phyloP scores from a whole-genome alignment of 345 rosid genomes.

The Brassica carinata region DNA sequence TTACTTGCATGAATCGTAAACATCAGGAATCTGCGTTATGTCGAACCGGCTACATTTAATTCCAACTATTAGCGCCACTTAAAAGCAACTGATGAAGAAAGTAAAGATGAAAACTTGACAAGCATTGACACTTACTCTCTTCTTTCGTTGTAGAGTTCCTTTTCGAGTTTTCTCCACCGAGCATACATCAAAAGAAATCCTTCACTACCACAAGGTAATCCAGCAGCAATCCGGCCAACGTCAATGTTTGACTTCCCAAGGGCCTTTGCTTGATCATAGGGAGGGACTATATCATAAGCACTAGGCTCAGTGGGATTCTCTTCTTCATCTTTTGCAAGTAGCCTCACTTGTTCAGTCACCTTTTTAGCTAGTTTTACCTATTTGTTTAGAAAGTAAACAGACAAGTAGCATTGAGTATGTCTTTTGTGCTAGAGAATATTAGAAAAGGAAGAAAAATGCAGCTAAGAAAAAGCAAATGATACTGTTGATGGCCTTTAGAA shows the following conservation, averaged over 20 bases:
- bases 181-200: slow-evolving; percentile 99
- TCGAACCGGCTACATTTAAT: slow-evolving; percentile 83
- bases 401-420: slow-evolving; percentile 10
- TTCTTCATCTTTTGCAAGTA: slow-evolving; percentile 90
- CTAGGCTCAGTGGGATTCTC: slow-evolving; percentile 73
- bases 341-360: slow-evolving; percentile 91
- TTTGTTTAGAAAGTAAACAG: slow-evolving; percentile 26
- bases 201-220: slow-evolving; percentile 98
- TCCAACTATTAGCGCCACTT: slow-evolving; percentile 28
- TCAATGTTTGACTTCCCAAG: slow-evolving; percentile 98
- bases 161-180: slow-evolving; percentile 98
- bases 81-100: background rate
- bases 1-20: slow-evolving; percentile 99
- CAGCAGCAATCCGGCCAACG: slow-evolving; percentile 96
- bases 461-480: slow-evolving; percentile 11
- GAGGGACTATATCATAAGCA: slow-evolving; percentile 66
- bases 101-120: background rate
- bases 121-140: slow-evolving; percentile 63
- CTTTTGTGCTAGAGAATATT: background rate
- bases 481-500: background rate
- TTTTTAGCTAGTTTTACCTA: slow-evolving; percentile 85
- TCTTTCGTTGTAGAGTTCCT: slow-evolving; percentile 95
- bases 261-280: slow-evolving; percentile 99
- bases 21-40: slow-evolving; percentile 97
- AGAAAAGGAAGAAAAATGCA: background rate